Evolutionary conservation across 1,284 basidiomycete genomes (phyloP).

Genomic region (Dichomitus squalens): DNA sequence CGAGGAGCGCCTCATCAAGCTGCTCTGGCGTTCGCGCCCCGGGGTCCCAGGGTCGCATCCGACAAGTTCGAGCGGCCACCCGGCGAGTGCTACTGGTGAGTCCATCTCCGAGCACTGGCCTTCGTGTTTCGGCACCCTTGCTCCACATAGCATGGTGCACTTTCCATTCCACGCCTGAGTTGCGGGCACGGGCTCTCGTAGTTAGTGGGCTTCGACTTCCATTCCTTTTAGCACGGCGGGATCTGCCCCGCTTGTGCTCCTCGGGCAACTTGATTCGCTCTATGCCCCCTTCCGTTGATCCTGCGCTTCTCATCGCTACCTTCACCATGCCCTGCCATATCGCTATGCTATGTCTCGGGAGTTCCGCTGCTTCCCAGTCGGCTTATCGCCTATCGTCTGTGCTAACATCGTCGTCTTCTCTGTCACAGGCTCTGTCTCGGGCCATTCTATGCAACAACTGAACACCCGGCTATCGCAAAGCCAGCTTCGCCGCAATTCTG

Average conservation of each 20-base stretch:
- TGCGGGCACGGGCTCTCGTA: neutral
- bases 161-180: too few species aligned
- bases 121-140: neutral
- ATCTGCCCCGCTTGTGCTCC: neutral
- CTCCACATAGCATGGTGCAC: too few species aligned
- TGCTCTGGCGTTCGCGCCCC: constrained; percentile 60
- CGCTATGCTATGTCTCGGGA: neutral
- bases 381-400: neutral
- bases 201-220: neutral
- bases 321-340: neutral
- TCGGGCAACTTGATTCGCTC: neutral
- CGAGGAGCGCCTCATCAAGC: constrained; percentile 79
- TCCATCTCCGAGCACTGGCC: neutral
- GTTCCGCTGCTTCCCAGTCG: neutral
- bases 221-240: neutral
- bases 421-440: constrained; percentile 31
- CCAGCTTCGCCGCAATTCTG: constrained; percentile 20
- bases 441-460: constrained; percentile 32
- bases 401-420: neutral
- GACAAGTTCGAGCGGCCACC: constrained; percentile 30
- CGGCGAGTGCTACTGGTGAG: constrained; percentile 30
- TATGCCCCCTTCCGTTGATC: neutral
- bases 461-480: constrained; percentile 28
- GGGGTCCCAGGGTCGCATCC: constrained; percentile 26
- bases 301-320: neutral